phyloP scores from a whole-genome alignment of 345 rosid genomes.

The Hypericum androsaemum region DNA sequence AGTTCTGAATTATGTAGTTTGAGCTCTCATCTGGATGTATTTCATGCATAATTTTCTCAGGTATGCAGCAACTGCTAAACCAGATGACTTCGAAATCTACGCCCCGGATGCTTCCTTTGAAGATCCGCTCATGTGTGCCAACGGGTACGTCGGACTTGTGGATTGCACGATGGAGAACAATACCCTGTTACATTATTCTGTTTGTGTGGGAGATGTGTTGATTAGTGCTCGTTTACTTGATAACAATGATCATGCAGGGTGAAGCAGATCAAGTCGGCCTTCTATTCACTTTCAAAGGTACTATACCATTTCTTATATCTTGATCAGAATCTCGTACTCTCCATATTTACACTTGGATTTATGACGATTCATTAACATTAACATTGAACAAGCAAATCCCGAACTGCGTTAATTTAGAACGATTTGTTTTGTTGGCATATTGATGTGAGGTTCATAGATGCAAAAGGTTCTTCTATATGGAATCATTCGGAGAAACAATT shows the following conservation, averaged over 20 bases:
- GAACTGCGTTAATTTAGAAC: too few species aligned
- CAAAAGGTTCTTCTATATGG: too few species aligned
- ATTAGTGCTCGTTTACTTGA: not conserved
- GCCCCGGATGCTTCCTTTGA: slow-evolving; percentile 75
- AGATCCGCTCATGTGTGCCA: slow-evolving; percentile 89
- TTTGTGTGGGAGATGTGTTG: not conserved
- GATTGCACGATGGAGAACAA: not conserved
- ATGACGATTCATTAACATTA: too few species aligned
- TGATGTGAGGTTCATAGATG: too few species aligned
- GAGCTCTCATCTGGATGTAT: too few species aligned
- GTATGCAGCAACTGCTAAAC: slow-evolving; percentile 54
- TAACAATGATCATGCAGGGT: slow-evolving; percentile 36
- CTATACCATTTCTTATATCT: not conserved
- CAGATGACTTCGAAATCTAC: slow-evolving; percentile 70
- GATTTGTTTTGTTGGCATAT: too few species aligned
- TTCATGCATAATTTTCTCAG: too few species aligned
- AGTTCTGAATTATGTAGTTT: too few species aligned
- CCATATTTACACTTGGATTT: too few species aligned
- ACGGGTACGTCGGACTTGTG: slow-evolving; percentile 38
- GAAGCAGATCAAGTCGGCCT: slow-evolving; percentile 87
- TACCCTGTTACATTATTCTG: not conserved
- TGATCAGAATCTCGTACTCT: too few species aligned
- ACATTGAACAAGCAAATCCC: too few species aligned
- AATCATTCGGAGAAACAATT: too few species aligned
- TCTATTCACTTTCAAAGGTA: slow-evolving; percentile 76